Evolutionary conservation across 2,329 filamentous ascomycete genomes (phyloP), one percentile per base, ranked within the genome.

Genomic region (Cladophialophora exuberans): DNA sequence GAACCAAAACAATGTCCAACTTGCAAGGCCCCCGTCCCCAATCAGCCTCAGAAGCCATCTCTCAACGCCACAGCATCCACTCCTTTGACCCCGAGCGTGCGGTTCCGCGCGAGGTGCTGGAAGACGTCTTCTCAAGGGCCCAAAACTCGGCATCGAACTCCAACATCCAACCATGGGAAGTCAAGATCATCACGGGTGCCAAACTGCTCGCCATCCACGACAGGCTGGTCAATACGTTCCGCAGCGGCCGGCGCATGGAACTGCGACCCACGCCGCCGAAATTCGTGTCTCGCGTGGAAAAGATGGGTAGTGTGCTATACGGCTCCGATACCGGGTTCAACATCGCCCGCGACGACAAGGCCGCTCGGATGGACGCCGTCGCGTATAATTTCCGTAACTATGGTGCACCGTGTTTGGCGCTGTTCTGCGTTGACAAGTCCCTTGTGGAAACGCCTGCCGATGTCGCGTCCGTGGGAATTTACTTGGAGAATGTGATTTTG

Each of bases 401-500:
- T 15, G 36, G 36, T 6, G 36, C 36, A 41, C 36, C 36, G 7
- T 20, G 13, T 15, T 9, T 41, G 36, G 36, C 36, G 7, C 36
- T 20, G 7, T 41, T 41, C 17, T 41, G 36, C 36, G 17, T 41
- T 7, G 36, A 41, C 36, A 41, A 41, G 36, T 7, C 6, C 7
- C 36, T 41, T 15, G n/a, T n/a, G n/a, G n/a, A n/a, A n/a, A 15
- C 36, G 18, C 7, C 36, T 15, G n/a, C 36, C 36, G 36, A 41
- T 15, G 36, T 41, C 7, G 36, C 36, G 9, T 41, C 36, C 17
- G 15, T 41, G 36, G 18, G 36, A 9, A 41, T 41, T 15, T 41
- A 41, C 36, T 41, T 41, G 36, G 36, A 41, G 36, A 41, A 41
- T 15, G 36, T 41, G 7, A 41, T 41, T 41, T 15, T 41, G 7